These are phyloP conservation scores for Cyclocybe cylindracea DNA, from an alignment of 768 basidiomycete genomes.

Conservation along the genomic window DNA sequence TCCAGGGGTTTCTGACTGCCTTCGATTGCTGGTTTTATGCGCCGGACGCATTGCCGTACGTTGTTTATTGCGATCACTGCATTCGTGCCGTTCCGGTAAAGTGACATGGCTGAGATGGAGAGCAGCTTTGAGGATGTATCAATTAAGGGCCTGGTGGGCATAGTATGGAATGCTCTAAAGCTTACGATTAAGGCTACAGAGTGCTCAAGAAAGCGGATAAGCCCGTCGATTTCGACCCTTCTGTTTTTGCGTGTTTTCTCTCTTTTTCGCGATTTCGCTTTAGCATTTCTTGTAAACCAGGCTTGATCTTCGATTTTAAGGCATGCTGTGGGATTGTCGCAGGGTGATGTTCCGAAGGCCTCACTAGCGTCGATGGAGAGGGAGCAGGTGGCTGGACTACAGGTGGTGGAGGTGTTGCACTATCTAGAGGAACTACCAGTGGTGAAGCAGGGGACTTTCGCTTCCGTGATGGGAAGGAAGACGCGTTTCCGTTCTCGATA, in stretches of 20 bases:
- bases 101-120: too few species aligned
- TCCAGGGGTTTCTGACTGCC: too few species aligned
- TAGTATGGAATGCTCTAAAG: background rate
- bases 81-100: too few species aligned
- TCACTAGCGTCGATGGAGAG: slow-evolving; percentile 1
- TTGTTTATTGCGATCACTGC: too few species aligned
- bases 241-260: slow-evolving; percentile 33
- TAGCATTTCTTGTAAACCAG: slow-evolving; percentile 63
- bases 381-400: background rate
- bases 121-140: too few species aligned
- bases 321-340: slow-evolving; percentile 6
- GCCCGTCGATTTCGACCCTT: slow-evolving; percentile 31
- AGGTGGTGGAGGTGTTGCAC: slow-evolving; percentile 5
- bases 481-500: slow-evolving; percentile 16
- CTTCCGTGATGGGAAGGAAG: slow-evolving; percentile 16
- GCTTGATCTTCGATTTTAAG: slow-evolving; percentile 51
- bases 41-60: too few species aligned
- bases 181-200: slow-evolving; percentile 23
- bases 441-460: background rate
- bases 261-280: slow-evolving; percentile 58
- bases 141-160: too few species aligned
- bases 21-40: too few species aligned
- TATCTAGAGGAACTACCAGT: slow-evolving; percentile 10
- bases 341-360: background rate
- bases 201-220: slow-evolving; percentile 57